Evolutionary conservation across 73 alveolate species (phyloP), one percentile per base, ranked within the genome.

Genomic region (Urostyla sp.): DNA sequence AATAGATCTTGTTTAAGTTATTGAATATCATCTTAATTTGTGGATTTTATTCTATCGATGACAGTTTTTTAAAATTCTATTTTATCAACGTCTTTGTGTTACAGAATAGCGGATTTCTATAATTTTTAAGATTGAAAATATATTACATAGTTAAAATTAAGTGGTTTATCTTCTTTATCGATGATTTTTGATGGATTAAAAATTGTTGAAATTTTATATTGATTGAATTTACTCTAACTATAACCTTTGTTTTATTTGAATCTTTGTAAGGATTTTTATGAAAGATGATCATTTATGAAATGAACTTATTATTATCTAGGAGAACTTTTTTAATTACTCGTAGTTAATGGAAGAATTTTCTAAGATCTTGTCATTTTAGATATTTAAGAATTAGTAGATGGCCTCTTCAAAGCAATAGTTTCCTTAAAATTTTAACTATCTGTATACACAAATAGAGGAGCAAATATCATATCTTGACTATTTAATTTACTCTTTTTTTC

Each of bases 51-150:
- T 30, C 53, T 63, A 40, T 63, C 79, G 1, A 63, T 18, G 10
- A 63, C 60, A 21, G 79, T 63, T 23, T 63, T 63, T 24, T 63
- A 57, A 63, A 43, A 63, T 20, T 63, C 79, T 28, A 63, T 23
- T 23, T 63, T 63, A 63, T 63, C 79, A 21, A 43, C 44, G 28
- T 63, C 79, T 63, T 1, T 3, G 18, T 36, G 7, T 0, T 3
- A 21, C 4, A 63, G 31, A 3, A 63, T 3, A 4, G 79, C 37
- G 20, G 79, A 43, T 63, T 63, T 63, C 79, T 63, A 40, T 37
- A 38, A 63, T 63, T 16, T 55, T 26, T 18, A 20, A 18, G 30
- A 18, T 50, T 8, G 20, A 50, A 16, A 10, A 7, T 7, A 50
- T 16, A n/a, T 50, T 50, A 10, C 30, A 18, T 50, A 31, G 8